phyloP scores from a whole-genome alignment of 2,329 filamentous ascomycete genomes.

The Septoria petroselini region DNA sequence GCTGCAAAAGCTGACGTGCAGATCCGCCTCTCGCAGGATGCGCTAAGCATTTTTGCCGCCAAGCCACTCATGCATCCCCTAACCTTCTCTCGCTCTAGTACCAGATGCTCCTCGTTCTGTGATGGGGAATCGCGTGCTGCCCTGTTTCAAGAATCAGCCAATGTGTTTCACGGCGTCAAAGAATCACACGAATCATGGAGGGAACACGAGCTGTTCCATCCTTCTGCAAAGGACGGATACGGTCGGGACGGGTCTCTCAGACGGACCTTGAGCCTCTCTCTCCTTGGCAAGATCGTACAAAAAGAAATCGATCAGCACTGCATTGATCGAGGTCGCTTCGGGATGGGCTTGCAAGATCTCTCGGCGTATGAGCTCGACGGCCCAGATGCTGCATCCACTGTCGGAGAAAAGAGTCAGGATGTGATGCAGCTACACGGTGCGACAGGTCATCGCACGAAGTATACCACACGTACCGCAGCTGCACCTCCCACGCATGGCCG shows the following conservation, averaged over 20 bases:
- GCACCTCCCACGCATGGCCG: constrained; percentile 77
- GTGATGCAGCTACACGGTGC: background rate
- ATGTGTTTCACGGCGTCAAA: constrained; percentile 10
- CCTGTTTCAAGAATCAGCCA: constrained; percentile 22
- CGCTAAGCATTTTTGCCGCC: constrained; percentile 3
- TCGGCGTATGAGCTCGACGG: constrained; percentile 78
- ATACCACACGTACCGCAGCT: constrained; percentile 61
- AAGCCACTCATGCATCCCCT: background rate
- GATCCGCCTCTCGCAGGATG: background rate
- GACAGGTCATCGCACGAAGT: background rate
- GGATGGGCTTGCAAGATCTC: constrained; percentile 76
- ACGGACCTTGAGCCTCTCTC: constrained; percentile 56
- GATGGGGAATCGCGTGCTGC: constrained; percentile 22
- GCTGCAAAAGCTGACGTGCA: background rate
- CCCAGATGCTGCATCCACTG: constrained; percentile 87
- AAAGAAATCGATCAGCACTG: constrained; percentile 95
- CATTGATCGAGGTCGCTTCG: constrained; percentile 65
- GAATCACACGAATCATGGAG: constrained; percentile 11
- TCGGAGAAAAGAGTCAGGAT: constrained; percentile 12
- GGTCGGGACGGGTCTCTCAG: background rate
- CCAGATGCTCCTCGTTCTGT: constrained; percentile 21
- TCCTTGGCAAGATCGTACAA: constrained; percentile 93
- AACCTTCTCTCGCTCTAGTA: constrained; percentile 16
- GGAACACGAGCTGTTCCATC: constrained; percentile 2
- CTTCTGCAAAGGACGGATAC: background rate